Base-by-base conservation (phyloP, 176 grass and related monocot genomes). In the Eremochloa ophiuroides region DNA sequence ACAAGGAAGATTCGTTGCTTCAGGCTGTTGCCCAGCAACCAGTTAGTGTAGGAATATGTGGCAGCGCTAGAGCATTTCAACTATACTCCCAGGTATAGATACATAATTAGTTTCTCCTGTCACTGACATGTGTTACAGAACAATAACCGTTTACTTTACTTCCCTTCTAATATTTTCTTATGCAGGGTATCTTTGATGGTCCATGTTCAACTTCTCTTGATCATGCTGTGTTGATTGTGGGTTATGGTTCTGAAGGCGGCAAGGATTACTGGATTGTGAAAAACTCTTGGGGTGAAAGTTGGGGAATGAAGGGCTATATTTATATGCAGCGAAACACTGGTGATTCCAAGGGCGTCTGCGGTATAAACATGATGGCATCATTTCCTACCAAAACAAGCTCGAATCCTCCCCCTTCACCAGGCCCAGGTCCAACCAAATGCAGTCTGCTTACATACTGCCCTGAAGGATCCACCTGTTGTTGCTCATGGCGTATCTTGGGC, bases 181-280 rank as follows among this genome's bases (percentile, higher is more conserved):
- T 78, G 41, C 87, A 98, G 95, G 96, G 96, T 62, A 95, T 98
- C 63, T 98, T 98, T 34, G 91, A 89, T 37, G 96, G 96, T 14
- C 96, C 96, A 59, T 98, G 96, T 61, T 90, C 93, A 60, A 93
- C 92, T 20, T 89, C 96, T 67, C 86, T 98, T 81, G 93, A 98
- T 82, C 96, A 95, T 74, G 96, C 96, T 60, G 93, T 98, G 18
- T 80, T 98, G 14, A 93, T 98, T 68, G 96, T 98, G 23, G 96
- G 96, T 61, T 98, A 98, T 89, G 80, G 93, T 62, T 98, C 88
- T 73, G 79, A 94, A 78, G 82, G 86, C 44, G 92, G 88, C 43
- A 90, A 92, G 74, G 90, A 98, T 73, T 98, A 98, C 60, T 98
- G 96, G 95, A 95, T 98, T 74, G 34, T 98, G 69, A 98, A 98